Evolutionary conservation across 345 rosid genomes (phyloP).

Genomic region (Eucalyptus tenuipes): DNA sequence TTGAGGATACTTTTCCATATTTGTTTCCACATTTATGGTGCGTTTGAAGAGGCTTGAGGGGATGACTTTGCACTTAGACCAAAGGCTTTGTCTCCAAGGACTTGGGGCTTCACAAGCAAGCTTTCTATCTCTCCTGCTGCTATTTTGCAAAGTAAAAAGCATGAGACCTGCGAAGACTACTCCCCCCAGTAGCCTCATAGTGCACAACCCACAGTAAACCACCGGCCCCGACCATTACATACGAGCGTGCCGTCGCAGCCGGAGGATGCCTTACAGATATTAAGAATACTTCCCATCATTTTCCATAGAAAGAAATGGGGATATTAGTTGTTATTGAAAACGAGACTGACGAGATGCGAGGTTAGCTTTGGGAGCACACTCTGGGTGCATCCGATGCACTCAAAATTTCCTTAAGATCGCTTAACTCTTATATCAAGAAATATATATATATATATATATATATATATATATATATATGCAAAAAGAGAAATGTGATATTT

Average conservation of each 20-base stretch:
- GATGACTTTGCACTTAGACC: background rate
- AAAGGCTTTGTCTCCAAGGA: background rate
- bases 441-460: too few species aligned
- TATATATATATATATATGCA: too few species aligned
- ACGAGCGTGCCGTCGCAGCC: background rate
- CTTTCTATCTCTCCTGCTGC: background rate
- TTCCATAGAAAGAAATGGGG: background rate
- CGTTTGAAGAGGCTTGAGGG: background rate
- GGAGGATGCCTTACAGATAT: background rate
- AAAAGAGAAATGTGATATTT: background rate
- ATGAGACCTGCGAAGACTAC: background rate
- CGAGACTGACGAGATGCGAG: rapidly evolving
- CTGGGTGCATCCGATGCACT: background rate
- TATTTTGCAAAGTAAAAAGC: background rate
- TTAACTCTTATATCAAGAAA: background rate
- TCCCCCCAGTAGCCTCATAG: background rate
- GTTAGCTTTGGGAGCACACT: background rate
- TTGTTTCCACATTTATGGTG: background rate
- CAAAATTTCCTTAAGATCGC: background rate
- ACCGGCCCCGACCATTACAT: background rate
- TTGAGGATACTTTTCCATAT: background rate
- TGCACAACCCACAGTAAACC: background rate
- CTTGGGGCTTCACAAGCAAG: background rate
- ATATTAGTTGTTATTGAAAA: background rate
- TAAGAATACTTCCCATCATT: background rate